These are phyloP conservation scores for Phytophthora sansomeana DNA, from an alignment of 352 stramenopile genomes.

Conservation along the genomic window DNA sequence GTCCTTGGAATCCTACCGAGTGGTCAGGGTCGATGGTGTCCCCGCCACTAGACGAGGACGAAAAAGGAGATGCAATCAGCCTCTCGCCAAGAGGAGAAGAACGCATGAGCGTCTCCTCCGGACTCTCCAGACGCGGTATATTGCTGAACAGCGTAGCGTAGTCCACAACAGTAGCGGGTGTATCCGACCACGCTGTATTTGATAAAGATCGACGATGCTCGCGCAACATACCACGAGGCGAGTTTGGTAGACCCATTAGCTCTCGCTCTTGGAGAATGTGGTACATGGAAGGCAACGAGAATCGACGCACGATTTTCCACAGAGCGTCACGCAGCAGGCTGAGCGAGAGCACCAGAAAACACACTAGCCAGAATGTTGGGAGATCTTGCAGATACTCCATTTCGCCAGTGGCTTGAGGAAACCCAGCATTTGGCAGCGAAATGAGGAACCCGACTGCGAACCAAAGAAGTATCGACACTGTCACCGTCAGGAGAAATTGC, in stretches of 20 bases:
- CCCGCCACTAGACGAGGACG: conserved; percentile 18
- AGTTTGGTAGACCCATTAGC: conserved; percentile 66
- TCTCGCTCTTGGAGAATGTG: conserved; percentile 85
- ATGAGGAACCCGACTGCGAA: conserved; percentile 73
- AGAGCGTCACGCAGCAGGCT: conserved; percentile 73
- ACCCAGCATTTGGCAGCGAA: conserved; percentile 51
- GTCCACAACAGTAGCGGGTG: conserved; percentile 54
- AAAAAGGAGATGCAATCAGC: conserved; percentile 51
- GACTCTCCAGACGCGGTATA: conserved; percentile 56
- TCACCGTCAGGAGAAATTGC: conserved; percentile 70
- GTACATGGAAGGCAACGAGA: conserved; percentile 72
- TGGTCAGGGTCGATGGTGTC: conserved; percentile 29
- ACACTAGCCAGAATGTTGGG: conserved; percentile 71
- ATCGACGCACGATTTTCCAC: conserved; percentile 78
- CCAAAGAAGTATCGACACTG: conserved; percentile 67
- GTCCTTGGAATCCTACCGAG: conserved; percentile 14
- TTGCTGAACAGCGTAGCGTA: conserved; percentile 59
- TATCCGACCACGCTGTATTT: conserved; percentile 45
- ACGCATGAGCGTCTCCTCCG: conserved; percentile 61
- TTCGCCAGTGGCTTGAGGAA: conserved; percentile 70
- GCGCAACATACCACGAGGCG: conserved; percentile 57
- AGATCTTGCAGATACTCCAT: conserved; percentile 71
- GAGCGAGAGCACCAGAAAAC: conserved; percentile 63
- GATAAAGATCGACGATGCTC: conserved; percentile 37
- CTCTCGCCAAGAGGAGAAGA: conserved; percentile 68